Evolutionary conservation across 805 yeast genomes (phyloP).

Genomic region (Starmerella stigmatis): DNA sequence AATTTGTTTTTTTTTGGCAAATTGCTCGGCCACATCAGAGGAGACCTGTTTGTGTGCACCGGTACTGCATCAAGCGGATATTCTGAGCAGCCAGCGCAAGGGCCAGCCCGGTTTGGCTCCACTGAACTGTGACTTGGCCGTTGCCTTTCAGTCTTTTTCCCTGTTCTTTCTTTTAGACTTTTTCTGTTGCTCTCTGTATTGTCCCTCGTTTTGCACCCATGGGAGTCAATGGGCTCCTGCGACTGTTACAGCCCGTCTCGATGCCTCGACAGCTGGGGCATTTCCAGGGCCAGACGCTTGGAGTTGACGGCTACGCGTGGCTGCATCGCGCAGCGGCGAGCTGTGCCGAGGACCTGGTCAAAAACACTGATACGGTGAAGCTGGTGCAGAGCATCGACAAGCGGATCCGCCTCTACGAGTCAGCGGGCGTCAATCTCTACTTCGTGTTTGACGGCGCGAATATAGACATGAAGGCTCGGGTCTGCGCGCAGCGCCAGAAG

Average conservation of each 20-base stretch:
- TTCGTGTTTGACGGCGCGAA: slow-evolving; percentile 90
- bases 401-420: slow-evolving; percentile 53
- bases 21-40: too few relatives aligned
- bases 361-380: slow-evolving; percentile 51
- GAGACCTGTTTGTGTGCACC: too few relatives aligned
- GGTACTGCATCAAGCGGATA: too few relatives aligned
- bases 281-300: slow-evolving; percentile 66
- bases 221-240: slow-evolving; percentile 80
- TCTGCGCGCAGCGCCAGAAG: slow-evolving; percentile 54
- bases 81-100: too few relatives aligned
- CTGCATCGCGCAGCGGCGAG: slow-evolving; percentile 74
- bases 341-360: slow-evolving; percentile 74
- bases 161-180: background rate
- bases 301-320: slow-evolving; percentile 97
- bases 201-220: slow-evolving; percentile 26
- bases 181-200: background rate
- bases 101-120: too few relatives aligned
- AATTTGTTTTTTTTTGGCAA: too few relatives aligned
- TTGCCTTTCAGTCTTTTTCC: background rate
- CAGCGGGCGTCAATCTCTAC: slow-evolving; percentile 66
- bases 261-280: slow-evolving; percentile 45
- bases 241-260: slow-evolving; percentile 67
- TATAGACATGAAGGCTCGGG: slow-evolving; percentile 63
- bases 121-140: too few relatives aligned
- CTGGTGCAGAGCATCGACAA: slow-evolving; percentile 55